phyloP scores from a whole-genome alignment of 139 green algal species.

The Microglena sp. region DNA sequence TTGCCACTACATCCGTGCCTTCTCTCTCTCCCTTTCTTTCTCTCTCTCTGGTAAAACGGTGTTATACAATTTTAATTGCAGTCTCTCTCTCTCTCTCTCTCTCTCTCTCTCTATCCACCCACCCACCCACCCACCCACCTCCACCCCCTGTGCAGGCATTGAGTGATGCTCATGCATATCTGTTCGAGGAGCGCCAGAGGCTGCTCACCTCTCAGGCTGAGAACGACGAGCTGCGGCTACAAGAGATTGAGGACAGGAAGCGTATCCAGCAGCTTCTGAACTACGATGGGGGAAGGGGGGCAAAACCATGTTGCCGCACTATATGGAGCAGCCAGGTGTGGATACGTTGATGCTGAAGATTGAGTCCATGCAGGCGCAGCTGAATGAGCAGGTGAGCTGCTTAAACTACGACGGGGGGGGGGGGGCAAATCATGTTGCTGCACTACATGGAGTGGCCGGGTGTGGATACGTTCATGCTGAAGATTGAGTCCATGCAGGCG shows the following conservation, averaged over 20 bases:
- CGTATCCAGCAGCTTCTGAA: constrained; percentile 71
- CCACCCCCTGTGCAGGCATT: constrained; percentile 45
- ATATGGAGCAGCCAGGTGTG: background rate
- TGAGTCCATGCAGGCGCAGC: constrained; percentile 67
- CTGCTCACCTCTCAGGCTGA: constrained; percentile 68
- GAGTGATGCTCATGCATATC: constrained; percentile 64
- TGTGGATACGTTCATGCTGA: constrained; percentile 59
- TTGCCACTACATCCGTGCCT: too few relatives aligned
- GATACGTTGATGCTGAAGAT: constrained; percentile 67
- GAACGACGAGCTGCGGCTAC: constrained; percentile 69
- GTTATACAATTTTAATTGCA: too few relatives aligned
- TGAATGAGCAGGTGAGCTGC: constrained; percentile 60
- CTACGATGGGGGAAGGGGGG: constrained; percentile 16
- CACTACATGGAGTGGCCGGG: background rate
- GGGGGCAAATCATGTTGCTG: too few relatives aligned
- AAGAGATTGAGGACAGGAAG: constrained; percentile 58
- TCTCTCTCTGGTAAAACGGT: too few relatives aligned
- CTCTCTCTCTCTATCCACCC: too few relatives aligned
- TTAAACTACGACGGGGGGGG: too few relatives aligned
- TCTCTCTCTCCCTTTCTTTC: too few relatives aligned
- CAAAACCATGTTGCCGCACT: constrained; percentile 2
- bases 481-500: constrained; percentile 65
- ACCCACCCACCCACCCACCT: too few relatives aligned
- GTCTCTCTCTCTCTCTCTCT: too few relatives aligned
- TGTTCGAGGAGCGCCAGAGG: constrained; percentile 79